Evolutionary conservation across 306 rosid species (phyloP), one percentile per base, ranked within the genome.

Genomic region (Astragalus glycyphyllos): DNA sequence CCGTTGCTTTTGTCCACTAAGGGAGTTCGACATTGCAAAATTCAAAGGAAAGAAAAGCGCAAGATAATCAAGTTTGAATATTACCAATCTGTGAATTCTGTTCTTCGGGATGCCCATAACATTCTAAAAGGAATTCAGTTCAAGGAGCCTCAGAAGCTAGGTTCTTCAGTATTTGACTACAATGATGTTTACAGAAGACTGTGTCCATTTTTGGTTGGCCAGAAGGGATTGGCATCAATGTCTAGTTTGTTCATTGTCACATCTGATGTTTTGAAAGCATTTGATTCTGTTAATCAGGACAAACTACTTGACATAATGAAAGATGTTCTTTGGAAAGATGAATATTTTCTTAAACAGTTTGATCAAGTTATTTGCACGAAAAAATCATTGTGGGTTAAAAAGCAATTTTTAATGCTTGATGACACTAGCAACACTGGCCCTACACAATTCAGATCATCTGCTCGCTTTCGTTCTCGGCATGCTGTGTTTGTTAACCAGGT

Each of bases 101-200:
- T 71, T 81, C 92, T 93, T 65, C 78, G 88, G 48, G 90, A 88
- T 74, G 79, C 89, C 10, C 90, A 88, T 71, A 72, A 77, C 71
- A 83, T 93, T 74, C 69, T 93, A 3, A 93, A 84, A 83, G 87
- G 83, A 34, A 81, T 90, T 55, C 83, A 71, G 77, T 66, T 77
- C 60, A 75, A 83, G 81, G 90, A 86, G 67, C 88, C 94, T 20
- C 81, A 82, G 79, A 84, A 80, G 53, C 75, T 93, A 69, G 98
- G 98, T 63, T 85, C 98, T 48, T 93, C 98, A 3, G 94, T 93
- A 66, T 93, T 93, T 79, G 89, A 93, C 69, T 93, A 93, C 82
- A 88, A 88, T 83, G 97, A 86, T 76, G 85, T 87, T 60, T 93
- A 93, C 56, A 79, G 50, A 79, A 90, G 80, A 69, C 68, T 93